A percentile compares a stretch with the other conserved stretches of the same genome.
phyloP scores from a whole-genome alignment of 2,329 filamentous ascomycete genomes.

The Trichothecium sympodiale region DNA sequence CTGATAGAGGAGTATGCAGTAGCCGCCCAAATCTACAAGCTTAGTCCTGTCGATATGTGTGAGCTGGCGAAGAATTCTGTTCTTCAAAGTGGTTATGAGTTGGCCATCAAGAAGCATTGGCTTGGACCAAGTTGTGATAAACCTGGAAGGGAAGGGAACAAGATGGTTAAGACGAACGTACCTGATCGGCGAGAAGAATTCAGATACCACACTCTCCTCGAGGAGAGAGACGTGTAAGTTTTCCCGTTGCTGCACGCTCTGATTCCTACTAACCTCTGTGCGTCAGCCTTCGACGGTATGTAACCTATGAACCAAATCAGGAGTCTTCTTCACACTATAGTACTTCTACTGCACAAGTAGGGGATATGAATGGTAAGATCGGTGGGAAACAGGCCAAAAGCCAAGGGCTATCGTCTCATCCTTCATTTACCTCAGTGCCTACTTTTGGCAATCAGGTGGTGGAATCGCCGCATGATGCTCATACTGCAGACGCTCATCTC shows the following conservation, averaged over 20 bases:
- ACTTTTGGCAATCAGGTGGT: background rate
- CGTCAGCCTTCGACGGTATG: conserved; percentile 31
- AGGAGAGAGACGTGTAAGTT: conserved; percentile 75
- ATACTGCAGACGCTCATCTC: conserved; percentile 2
- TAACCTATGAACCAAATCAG: conserved; percentile 17
- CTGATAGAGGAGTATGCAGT: conserved; percentile 97
- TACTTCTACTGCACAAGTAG: background rate
- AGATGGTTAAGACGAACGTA: conserved; percentile 92
- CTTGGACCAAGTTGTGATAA: conserved; percentile 67
- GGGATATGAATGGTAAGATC: background rate
- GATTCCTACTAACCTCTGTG: background rate
- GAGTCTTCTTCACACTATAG: background rate
- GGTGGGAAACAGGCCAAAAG: too few species aligned
- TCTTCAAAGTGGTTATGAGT: conserved; percentile 86
- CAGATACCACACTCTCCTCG: conserved; percentile 71
- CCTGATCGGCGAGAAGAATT: conserved; percentile 88
- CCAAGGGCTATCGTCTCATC: too few species aligned
- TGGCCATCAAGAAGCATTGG: conserved; percentile 83
- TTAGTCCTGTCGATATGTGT: conserved; percentile 96
- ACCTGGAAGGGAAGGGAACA: conserved; percentile 75
- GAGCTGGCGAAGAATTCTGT: conserved; percentile 95
- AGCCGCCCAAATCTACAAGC: conserved; percentile 95
- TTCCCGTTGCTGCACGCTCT: background rate
- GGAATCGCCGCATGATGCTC: background rate
- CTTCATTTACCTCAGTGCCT: too few species aligned